Evolutionary conservation across 768 basidiomycete genomes (phyloP), one percentile per base, ranked within the genome.

Genomic region (Thelephora ganbajun): DNA sequence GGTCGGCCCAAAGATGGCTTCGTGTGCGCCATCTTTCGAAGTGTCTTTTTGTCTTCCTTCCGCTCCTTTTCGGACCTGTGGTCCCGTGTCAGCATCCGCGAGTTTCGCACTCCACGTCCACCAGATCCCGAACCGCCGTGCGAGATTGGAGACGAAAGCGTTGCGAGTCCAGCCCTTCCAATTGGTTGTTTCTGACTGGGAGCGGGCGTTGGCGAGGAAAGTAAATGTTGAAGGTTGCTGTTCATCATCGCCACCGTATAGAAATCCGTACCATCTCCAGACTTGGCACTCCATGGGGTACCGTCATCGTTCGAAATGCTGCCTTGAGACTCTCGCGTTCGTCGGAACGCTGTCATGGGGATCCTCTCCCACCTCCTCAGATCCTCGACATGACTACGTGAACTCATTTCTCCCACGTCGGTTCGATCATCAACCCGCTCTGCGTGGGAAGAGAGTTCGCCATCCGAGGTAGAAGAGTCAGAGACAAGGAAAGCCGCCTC

Each of bases 311-410:
- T 45, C 11, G 46, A 53, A 4, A 41, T 41, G 14, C 16, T 22
- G 2, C 39, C 39, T 23, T 59, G 63, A 14, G 55, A 58, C 48
- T 68, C 68, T 36, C 76, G 69, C 5, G 77, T 79, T 42, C 80
- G 74, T 26, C 82, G 74, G 69, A 86, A 86, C 11, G 83, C 78
- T 46, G 72, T 72, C 49, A 86, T 76, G 6, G 83, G 78, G 44
- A 87, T 75, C 35, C 73, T 67, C 51, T 86, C 84, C 86, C 86
- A 88, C 6, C 84, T 70, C 45, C 64, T 74, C 20, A 84, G 66
- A 48, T 64, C 75, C 56, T 70, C 69, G 13, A 68, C 57, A 44
- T 73, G 70, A 45, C 64, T 63, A 45, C 61, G 52, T 44, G 71
- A 69, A 20, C 46, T 36, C 1, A 54, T 48, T 30, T 30, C 19